A percentile compares a stretch with the other conserved stretches of the same genome.
These are phyloP conservation scores for Trypanosoma scelopori DNA, from an alignment of 208 protist species.

Conservation along the genomic window DNA sequence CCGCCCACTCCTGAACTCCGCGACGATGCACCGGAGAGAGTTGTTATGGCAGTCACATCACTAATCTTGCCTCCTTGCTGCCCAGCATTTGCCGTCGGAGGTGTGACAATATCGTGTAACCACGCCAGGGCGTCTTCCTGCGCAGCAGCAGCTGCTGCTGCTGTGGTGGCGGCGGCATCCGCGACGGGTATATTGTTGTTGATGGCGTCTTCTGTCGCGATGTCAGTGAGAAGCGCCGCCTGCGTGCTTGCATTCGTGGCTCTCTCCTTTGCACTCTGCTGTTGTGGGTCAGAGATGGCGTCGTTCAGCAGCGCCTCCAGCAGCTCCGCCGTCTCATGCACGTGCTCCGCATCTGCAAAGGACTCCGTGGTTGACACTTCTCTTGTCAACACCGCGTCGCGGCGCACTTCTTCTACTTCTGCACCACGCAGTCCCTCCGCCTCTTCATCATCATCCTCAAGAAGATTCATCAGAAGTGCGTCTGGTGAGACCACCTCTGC, in stretches of 20 bases:
- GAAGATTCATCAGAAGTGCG: slow-evolving; percentile 68
- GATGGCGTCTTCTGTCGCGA: slow-evolving; percentile 56
- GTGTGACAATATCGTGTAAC: slow-evolving; percentile 80
- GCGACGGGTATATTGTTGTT: slow-evolving; percentile 43
- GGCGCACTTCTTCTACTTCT: slow-evolving; percentile 57
- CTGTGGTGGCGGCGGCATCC: background rate
- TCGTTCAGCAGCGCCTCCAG: slow-evolving; percentile 79
- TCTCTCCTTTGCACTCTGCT: slow-evolving; percentile 5
- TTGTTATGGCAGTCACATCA: background rate
- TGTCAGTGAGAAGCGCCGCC: slow-evolving; percentile 40
- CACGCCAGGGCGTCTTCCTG: slow-evolving; percentile 72
- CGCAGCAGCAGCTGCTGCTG: background rate
- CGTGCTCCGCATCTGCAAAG: slow-evolving; percentile 46
- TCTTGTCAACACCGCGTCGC: slow-evolving; percentile 37
- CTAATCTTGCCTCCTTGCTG: background rate
- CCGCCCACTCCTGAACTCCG: background rate
- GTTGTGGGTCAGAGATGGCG: slow-evolving; percentile 27
- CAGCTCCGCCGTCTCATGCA: slow-evolving; percentile 75
- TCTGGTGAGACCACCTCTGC: slow-evolving; percentile 60
- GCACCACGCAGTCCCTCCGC: slow-evolving; percentile 25
- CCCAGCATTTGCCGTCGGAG: slow-evolving; percentile 25
- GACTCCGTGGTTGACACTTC: slow-evolving; percentile 26
- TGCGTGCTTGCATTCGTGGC: slow-evolving; percentile 30
- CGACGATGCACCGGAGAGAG: background rate
- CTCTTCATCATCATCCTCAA: slow-evolving; percentile 24